Evolutionary conservation across 1,284 basidiomycete species (phyloP).

Genomic region (Neonothopanus nambi): DNA sequence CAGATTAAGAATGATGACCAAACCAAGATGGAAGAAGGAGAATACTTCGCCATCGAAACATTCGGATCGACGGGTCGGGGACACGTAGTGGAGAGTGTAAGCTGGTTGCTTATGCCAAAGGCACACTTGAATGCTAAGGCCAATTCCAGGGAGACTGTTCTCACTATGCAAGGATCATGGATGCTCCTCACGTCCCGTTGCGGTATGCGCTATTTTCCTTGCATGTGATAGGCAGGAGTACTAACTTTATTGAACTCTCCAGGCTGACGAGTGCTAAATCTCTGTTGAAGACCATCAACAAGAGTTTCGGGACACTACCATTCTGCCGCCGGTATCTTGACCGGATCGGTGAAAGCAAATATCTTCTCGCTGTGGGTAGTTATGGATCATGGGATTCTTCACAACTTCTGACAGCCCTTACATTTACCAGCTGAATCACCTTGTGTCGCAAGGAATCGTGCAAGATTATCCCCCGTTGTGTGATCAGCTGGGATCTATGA

Average conservation of each 20-base stretch:
- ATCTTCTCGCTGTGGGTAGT: conserved; percentile 81
- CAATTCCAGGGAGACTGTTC: conserved; percentile 81
- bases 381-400: conserved; percentile 13
- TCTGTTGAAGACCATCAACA: conserved; percentile 87
- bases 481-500: conserved; percentile 84
- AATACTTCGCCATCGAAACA: conserved; percentile 88
- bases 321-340: conserved; percentile 97
- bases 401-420: conserved; percentile 4
- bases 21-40: conserved; percentile 99
- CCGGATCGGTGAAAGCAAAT: conserved; percentile 89
- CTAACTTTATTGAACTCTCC: conserved; percentile 49
- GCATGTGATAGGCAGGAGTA: background rate
- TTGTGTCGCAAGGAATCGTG: conserved; percentile 89
- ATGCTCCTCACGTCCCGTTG: conserved; percentile 72
- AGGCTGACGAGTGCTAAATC: conserved; percentile 87
- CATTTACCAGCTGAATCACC: conserved; percentile 73
- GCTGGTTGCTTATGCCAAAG: conserved; percentile 22
- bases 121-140: background rate
- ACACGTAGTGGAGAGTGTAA: conserved; percentile 82
- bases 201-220: conserved; percentile 46
- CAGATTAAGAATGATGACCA: conserved; percentile 88
- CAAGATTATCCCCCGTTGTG: conserved; percentile 94
- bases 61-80: conserved; percentile 87
- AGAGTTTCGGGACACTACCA: conserved; percentile 93
- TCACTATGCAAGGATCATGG: conserved; percentile 81